Conservation (phyloP, 148 eudicot genomes). For the Silene conica region DNA sequence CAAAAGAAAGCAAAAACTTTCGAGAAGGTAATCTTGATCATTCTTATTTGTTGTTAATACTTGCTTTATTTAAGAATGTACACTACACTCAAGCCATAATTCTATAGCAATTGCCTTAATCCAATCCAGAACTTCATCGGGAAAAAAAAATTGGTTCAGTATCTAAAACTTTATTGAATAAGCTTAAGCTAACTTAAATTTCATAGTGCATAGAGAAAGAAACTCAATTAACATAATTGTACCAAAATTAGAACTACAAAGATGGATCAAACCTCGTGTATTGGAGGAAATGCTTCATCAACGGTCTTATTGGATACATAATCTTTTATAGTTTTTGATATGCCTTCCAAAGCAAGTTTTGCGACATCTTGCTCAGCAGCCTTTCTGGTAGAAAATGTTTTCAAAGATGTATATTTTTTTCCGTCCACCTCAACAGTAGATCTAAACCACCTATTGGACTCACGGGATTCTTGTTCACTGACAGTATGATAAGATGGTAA, state of each 20-base stretch:
- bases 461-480: slow-evolving; percentile 27
- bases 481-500: slow-evolving; percentile 44
- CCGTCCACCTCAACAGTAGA: slow-evolving; percentile 55
- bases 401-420: slow-evolving; percentile 27
- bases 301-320: slow-evolving; percentile 15
- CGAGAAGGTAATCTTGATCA: not conserved
- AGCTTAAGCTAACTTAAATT: not conserved
- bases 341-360: slow-evolving; percentile 36
- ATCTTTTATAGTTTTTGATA: slow-evolving; percentile 26
- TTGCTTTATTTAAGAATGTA: not conserved
- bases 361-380: slow-evolving; percentile 69
- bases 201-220: not conserved
- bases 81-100: not conserved
- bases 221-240: not conserved
- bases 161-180: not conserved
- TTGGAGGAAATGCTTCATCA: slow-evolving; percentile 32
- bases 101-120: not conserved
- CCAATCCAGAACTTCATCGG: not conserved
- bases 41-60: not conserved
- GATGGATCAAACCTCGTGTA: slow-evolving; percentile 34
- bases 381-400: slow-evolving; percentile 29
- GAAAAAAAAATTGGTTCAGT: too few relatives aligned
- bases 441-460: slow-evolving; percentile 36
- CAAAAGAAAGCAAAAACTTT: not conserved
- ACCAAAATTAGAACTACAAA: not conserved